Evolutionary conservation across 306 rosid genomes (phyloP), one percentile per base, ranked within the genome.

Genomic region (Purshia tridentata): DNA sequence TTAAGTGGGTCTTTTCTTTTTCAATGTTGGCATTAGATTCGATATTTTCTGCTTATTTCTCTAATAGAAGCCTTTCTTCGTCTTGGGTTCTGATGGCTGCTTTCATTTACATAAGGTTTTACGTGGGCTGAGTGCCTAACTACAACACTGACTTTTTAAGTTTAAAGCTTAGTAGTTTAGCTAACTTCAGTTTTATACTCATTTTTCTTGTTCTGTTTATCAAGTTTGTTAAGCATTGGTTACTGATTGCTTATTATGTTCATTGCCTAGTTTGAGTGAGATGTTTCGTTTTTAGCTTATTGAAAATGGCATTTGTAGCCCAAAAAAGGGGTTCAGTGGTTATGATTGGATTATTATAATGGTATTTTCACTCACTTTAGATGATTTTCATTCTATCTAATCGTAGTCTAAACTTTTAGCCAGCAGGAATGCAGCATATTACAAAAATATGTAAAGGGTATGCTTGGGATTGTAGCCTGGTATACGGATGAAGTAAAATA

Each of bases 1-100:
- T 40, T 0, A 20, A 14, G 15, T 37, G 18, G 72, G 60, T 40
- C 3, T n/a, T 42, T 42, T 53, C 4, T 2, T 68, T 68, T 9
- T n/a, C 41, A 20, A 0, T 19, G 52, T 0, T 19, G 23, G 4
- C 1, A 0, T 42, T 18, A 44, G 52, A 44, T 18, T 64, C 52
- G 0, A 0, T 2, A 19, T 48, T 57, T 66, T 22, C 9, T 48
- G 23, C 22, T 67, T 29, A 9, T 13, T 57, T 16, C 48, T 51
- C 37, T 12, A 51, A 5, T n/a, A 51, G 16, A 51, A 37, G 6
- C 1, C 10, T 9, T 50, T 51, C 55, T 51, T 13, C 46, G 19
- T 66, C 12, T 3, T 66, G 67, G 19, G 35, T 39, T 67, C 74
- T 48, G 67, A 76, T 13, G 23, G n/a, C 15, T 68, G 42, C 3